phyloP scores from a whole-genome alignment of 2,329 filamentous ascomycete genomes.

The Myriangium duriaei region DNA sequence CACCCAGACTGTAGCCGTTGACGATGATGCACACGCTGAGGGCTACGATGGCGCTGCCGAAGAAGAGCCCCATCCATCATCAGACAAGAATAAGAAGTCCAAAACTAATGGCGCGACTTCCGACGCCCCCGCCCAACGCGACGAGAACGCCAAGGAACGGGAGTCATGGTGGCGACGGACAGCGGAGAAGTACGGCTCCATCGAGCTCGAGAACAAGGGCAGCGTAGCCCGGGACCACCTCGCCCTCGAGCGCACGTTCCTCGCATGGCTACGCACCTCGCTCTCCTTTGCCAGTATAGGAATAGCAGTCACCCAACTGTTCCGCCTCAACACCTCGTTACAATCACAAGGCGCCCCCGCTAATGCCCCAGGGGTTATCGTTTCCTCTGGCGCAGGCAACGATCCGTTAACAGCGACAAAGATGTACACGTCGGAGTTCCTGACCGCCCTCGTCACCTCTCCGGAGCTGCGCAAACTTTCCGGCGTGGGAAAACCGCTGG shows the following conservation, averaged over 20 bases:
- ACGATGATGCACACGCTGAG: slow-evolving; percentile 3
- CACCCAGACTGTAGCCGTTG: not conserved
- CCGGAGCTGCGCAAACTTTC: slow-evolving; percentile 31
- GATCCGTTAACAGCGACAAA: not conserved
- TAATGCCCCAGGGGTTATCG: slow-evolving; percentile 14
- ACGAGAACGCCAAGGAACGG: slow-evolving; percentile 16
- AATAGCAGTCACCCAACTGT: slow-evolving; percentile 72
- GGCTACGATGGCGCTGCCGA: slow-evolving; percentile 15
- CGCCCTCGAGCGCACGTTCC: slow-evolving; percentile 69
- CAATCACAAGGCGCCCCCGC: slow-evolving; percentile 18
- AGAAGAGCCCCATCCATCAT: slow-evolving; percentile 6
- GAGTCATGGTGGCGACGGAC: slow-evolving; percentile 42
- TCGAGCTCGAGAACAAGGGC: slow-evolving; percentile 77
- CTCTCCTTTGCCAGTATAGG: slow-evolving; percentile 72
- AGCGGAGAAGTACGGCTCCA: slow-evolving; percentile 47
- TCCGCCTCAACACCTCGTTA: slow-evolving; percentile 63
- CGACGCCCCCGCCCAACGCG: not conserved
- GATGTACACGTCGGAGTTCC: slow-evolving; percentile 3
- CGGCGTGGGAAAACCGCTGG: slow-evolving; percentile 59
- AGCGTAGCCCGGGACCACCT: slow-evolving; percentile 73
- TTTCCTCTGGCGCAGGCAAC: not conserved
- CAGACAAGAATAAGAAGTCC: not conserved
- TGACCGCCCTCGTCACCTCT: slow-evolving; percentile 3
- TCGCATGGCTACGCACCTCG: slow-evolving; percentile 74
- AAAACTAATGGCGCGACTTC: slow-evolving; percentile 1